Percentiles rank a stretch among this genome's conserved stretches.
phyloP scores from a whole-genome alignment of 768 basidiomycete species.

The Termitomyces sp. region DNA sequence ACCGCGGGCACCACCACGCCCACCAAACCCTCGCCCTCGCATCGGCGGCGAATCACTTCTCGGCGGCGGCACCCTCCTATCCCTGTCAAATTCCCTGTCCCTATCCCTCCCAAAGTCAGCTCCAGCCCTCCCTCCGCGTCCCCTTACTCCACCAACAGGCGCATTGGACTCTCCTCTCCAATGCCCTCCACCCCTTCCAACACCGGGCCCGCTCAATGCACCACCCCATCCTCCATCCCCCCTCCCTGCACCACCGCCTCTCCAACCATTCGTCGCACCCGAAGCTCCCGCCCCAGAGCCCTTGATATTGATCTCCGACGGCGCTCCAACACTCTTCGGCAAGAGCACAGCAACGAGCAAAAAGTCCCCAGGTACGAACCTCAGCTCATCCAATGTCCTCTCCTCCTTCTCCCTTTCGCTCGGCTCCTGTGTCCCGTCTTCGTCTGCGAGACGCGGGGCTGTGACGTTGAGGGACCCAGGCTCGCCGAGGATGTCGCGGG shows the following conservation, averaged over 20 bases:
- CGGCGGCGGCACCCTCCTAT: constrained; percentile 46
- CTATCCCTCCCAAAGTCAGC: constrained; percentile 25
- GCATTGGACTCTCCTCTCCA: constrained; percentile 68
- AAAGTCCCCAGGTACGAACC: constrained; percentile 79
- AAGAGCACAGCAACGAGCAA: constrained; percentile 70
- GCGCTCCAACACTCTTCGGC: constrained; percentile 57
- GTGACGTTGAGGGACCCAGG: constrained; percentile 55
- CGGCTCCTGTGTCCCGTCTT: constrained; percentile 24
- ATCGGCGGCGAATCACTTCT: constrained; percentile 43
- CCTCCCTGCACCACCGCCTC: constrained; percentile 21
- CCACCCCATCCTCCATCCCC: constrained; percentile 46
- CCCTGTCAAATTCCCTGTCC: constrained; percentile 20
- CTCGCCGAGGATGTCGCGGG: constrained; percentile 81
- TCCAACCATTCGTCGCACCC: constrained; percentile 28
- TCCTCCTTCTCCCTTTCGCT: constrained; percentile 54
- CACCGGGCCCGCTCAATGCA: constrained; percentile 27
- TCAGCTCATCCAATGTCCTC: constrained; percentile 71
- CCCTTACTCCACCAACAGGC: constrained; percentile 23
- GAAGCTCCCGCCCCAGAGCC: constrained; percentile 25
- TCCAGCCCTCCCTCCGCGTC: constrained; percentile 36
- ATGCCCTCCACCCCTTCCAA: constrained; percentile 58
- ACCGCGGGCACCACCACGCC: constrained; percentile 24
- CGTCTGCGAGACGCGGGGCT: constrained; percentile 59
- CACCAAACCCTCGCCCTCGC: constrained; percentile 24
- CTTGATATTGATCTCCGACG: constrained; percentile 50